Percentiles rank a stretch among this genome's conserved stretches.
Conservation (phyloP, 495 filamentous ascomycete species). For the Clohesyomyces aquaticus region DNA sequence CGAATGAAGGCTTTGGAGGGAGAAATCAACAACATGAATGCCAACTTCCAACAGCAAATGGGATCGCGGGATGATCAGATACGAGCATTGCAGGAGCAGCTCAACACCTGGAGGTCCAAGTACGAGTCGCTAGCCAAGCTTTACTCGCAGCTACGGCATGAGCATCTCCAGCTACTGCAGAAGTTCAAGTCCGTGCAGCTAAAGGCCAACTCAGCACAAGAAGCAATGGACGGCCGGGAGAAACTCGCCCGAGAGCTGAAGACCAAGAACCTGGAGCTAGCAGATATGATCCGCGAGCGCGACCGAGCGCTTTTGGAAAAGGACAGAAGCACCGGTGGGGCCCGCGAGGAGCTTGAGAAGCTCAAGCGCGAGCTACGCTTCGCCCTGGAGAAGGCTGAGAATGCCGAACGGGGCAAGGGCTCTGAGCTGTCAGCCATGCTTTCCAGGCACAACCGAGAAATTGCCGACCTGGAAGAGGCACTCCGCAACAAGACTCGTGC, state of each 20-base stretch:
- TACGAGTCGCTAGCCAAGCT: conserved; percentile 96
- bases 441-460: conserved; percentile 93
- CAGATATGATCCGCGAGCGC: conserved; percentile 97
- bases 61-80: conserved; percentile 94
- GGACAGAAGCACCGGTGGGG: conserved; percentile 79
- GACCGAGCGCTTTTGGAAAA: conserved; percentile 93
- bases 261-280: conserved; percentile 96
- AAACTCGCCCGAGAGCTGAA: conserved; percentile 96
- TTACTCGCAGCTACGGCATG: conserved; percentile 92
- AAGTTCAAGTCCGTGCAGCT: conserved; percentile 95
- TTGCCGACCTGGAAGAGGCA: conserved; percentile 93
- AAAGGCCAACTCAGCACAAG: conserved; percentile 94
- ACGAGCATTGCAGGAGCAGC: conserved; percentile 85
- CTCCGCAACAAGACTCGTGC: conserved; percentile 85
- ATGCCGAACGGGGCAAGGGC: conserved; percentile 88
- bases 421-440: conserved; percentile 92
- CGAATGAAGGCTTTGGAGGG: conserved; percentile 89
- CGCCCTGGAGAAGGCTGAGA: conserved; percentile 89
- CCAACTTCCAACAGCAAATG: conserved; percentile 82
- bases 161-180: conserved; percentile 91
- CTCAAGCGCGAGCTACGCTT: conserved; percentile 93
- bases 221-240: conserved; percentile 92
- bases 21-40: conserved; percentile 80
- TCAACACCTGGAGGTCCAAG: conserved; percentile 95
- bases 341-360: conserved; percentile 94